Conservation (phyloP, 192 early-diverging fungal species). For the Geranomyces michiganensis region DNA sequence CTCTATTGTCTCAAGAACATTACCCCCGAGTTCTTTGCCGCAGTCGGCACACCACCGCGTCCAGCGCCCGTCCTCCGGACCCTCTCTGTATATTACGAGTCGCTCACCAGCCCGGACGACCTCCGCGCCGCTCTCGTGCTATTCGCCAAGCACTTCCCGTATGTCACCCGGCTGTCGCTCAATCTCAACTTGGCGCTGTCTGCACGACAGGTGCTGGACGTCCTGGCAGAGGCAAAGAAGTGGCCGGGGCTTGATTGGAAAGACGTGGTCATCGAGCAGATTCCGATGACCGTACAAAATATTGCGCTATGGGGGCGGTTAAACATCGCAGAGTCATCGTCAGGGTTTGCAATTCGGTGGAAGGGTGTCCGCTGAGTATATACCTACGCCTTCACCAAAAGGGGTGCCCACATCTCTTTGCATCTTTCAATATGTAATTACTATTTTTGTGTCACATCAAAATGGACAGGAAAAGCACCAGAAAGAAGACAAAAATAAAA, state of each 20-base stretch:
- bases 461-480: too few relatives aligned
- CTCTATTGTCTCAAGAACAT: background rate
- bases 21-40: background rate
- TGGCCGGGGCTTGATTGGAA: conserved; percentile 2
- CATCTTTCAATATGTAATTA: too few relatives aligned
- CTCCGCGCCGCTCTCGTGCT: background rate
- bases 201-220: background rate
- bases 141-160: background rate
- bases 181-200: background rate
- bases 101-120: background rate
- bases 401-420: too few relatives aligned
- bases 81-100: background rate
- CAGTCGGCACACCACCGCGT: background rate
- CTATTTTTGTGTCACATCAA: too few relatives aligned
- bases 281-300: background rate
- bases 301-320: background rate
- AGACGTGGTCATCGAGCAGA: conserved; percentile 4
- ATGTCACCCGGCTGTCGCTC: background rate
- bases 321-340: background rate
- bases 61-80: background rate
- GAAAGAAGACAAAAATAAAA: too few relatives aligned
- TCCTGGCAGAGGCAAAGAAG: background rate
- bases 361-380: background rate
- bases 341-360: conserved; percentile 3
- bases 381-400: background rate